A percentile compares a stretch with the other conserved stretches of the same genome.
Evolutionary conservation across 257 asterid genomes (phyloP).

Genomic region (Avicennia marina): DNA sequence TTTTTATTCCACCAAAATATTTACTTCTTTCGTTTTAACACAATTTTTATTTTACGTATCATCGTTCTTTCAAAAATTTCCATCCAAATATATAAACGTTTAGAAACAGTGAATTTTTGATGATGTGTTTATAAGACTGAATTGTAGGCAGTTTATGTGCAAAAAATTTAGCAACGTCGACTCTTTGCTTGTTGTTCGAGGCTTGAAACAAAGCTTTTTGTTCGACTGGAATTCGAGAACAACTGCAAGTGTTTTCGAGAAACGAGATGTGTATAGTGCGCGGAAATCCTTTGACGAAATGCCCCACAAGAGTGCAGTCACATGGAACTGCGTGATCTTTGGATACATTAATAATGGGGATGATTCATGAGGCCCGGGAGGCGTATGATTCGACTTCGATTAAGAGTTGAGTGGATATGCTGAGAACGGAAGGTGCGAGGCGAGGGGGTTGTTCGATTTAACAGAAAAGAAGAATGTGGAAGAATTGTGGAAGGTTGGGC

Average conservation of each 20-base stretch:
- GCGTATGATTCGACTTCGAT: conserved; percentile 52
- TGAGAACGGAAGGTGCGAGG: conserved; percentile 53
- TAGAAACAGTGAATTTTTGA: too few species aligned
- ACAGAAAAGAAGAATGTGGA: conserved; percentile 60
- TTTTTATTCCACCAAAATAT: too few species aligned
- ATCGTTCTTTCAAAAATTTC: too few species aligned
- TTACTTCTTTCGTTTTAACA: too few species aligned
- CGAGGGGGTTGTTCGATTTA: conserved; percentile 49
- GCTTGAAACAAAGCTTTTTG: conserved; percentile 29
- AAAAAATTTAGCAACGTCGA: not conserved
- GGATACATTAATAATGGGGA: conserved; percentile 56
- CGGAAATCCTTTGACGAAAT: conserved; percentile 61
- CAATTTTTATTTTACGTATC: too few species aligned
- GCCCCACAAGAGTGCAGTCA: conserved; percentile 56
- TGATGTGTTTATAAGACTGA: conserved; percentile 21
- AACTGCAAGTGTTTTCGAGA: conserved; percentile 34
- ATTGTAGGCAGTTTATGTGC: conserved; percentile 16
- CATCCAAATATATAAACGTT: too few species aligned
- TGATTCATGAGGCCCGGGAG: conserved; percentile 52
- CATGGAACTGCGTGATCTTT: conserved; percentile 78
- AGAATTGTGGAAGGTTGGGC: conserved; percentile 39
- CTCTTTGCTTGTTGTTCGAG: conserved; percentile 21
- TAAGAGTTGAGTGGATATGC: conserved; percentile 76
- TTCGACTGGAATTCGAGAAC: conserved; percentile 41
- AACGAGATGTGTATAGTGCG: conserved; percentile 37